A percentile compares a stretch with the other conserved stretches of the same genome.
phyloP scores from a whole-genome alignment of 2,329 filamentous ascomycete genomes.

The Amauroascus verrucosus region DNA sequence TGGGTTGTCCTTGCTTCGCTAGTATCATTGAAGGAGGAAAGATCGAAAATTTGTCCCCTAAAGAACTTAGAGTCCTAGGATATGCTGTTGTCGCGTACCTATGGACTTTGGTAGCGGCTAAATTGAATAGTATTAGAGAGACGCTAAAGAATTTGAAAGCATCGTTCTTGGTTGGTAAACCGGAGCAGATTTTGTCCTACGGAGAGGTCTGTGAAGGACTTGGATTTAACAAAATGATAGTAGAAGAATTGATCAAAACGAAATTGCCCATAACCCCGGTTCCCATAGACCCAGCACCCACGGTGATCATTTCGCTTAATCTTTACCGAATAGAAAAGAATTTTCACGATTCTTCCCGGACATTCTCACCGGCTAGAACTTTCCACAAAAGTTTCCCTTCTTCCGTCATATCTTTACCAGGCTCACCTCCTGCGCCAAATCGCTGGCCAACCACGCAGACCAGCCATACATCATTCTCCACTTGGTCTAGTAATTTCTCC shows the following conservation, averaged over 20 bases:
- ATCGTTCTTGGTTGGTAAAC: slow-evolving; percentile 34
- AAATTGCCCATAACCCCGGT: neutral
- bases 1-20: slow-evolving; percentile 34
- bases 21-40: slow-evolving; percentile 39
- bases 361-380: slow-evolving; percentile 25
- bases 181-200: slow-evolving; percentile 37
- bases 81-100: slow-evolving; percentile 38
- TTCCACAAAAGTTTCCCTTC: slow-evolving; percentile 35
- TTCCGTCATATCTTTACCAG: slow-evolving; percentile 31
- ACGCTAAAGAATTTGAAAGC: slow-evolving; percentile 32
- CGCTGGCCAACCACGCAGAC: slow-evolving; percentile 56
- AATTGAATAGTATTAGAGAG: slow-evolving; percentile 33
- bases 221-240: slow-evolving; percentile 13
- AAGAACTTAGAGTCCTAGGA: slow-evolving; percentile 32
- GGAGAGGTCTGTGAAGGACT: slow-evolving; percentile 39
- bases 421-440: slow-evolving; percentile 34
- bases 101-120: slow-evolving; percentile 38
- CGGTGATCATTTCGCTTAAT: too few relatives aligned
- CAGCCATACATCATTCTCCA: slow-evolving; percentile 66
- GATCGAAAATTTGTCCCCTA: slow-evolving; percentile 34
- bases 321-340: too few relatives aligned
- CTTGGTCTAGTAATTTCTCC: slow-evolving; percentile 57
- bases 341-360: neutral
- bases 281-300: neutral
- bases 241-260: neutral